Conservation (phyloP, 768 basidiomycete species). For the Tulasnella sp. region DNA sequence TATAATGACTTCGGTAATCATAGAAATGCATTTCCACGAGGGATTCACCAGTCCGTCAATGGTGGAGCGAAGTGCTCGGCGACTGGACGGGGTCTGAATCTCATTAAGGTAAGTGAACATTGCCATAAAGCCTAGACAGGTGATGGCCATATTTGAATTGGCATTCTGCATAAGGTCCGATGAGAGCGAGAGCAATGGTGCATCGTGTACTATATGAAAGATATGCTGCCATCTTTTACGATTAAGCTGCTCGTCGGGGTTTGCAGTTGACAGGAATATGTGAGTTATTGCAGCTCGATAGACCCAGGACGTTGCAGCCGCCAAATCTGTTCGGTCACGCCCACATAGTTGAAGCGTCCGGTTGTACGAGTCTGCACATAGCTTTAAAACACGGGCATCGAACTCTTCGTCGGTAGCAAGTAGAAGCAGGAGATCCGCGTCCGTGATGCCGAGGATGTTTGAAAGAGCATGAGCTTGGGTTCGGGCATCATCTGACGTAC, state of each 20-base stretch:
- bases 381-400: neutral
- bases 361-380: neutral
- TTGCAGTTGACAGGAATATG: neutral
- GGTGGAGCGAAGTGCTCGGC: neutral
- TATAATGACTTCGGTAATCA: neutral
- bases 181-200: neutral
- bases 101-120: no score
- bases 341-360: neutral
- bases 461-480: neutral
- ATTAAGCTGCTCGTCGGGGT: no score
- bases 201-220: no score
- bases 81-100: neutral
- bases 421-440: neutral
- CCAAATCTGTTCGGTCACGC: neutral
- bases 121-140: neutral
- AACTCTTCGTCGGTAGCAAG: neutral
- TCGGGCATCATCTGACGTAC: neutral
- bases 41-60: neutral
- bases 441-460: neutral
- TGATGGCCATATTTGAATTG: neutral
- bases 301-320: neutral
- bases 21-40: neutral
- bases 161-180: neutral
- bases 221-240: no score
- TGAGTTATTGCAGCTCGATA: neutral